phyloP scores from a whole-genome alignment of 257 asterid species.

The Solanum paucissectum region DNA sequence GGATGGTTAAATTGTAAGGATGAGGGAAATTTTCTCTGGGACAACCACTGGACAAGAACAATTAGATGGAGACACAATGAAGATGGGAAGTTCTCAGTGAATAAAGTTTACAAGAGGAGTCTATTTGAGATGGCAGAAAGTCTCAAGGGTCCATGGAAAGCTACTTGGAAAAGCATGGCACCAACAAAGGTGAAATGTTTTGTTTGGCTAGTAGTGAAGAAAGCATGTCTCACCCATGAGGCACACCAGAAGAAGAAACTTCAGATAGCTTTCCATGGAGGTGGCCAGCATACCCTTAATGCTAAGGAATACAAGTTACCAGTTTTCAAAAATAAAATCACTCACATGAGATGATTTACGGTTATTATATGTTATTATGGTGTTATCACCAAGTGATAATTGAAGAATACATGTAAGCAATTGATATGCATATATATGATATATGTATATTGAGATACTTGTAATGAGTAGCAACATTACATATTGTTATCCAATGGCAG shows the following conservation, averaged over 20 bases:
- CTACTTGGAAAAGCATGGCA: neutral
- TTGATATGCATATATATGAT: neutral
- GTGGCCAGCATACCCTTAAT: neutral
- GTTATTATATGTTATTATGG: neutral
- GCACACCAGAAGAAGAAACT: neutral
- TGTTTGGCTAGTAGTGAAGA: neutral
- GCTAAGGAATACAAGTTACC: neutral
- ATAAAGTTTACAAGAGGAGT: neutral
- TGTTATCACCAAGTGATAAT: neutral
- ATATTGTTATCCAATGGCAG: neutral
- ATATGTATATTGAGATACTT: neutral
- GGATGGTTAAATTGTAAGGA: neutral
- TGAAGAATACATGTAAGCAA: neutral
- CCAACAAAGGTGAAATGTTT: neutral
- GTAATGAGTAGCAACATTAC: neutral
- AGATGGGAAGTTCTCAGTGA: neutral
- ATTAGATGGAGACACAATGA: neutral
- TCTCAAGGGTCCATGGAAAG: neutral
- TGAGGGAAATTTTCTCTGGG: neutral
- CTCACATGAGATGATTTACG: neutral
- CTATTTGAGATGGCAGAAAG: neutral
- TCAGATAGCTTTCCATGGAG: neutral
- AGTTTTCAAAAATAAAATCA: neutral
- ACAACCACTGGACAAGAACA: neutral
- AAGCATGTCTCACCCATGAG: neutral